Conservation (phyloP, 176 grass and related monocot species). For the Triticum aestivum region IWGSC_CS_RefSeq_v2.1 NC_057807.1:50144-50643, state of each 20-base stretch:
- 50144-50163: slow-evolving; percentile 88
- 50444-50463: too few relatives aligned
- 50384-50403: too few relatives aligned
- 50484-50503: slow-evolving; percentile 67
- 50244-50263: slow-evolving; percentile 93
- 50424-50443: too few relatives aligned
- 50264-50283: slow-evolving; percentile 81
- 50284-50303: slow-evolving; percentile 61
- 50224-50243: slow-evolving; percentile 54
- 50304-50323: slow-evolving; percentile 84
- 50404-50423: too few relatives aligned
- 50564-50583: slow-evolving; percentile 95
- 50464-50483: slow-evolving; percentile 50
- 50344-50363: slow-evolving; percentile 39
- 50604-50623: too few relatives aligned
- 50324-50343: slow-evolving; percentile 96
- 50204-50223: slow-evolving; percentile 90
- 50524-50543: slow-evolving; percentile 47
- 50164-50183: slow-evolving; percentile 53
- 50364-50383: too few relatives aligned
- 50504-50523: slow-evolving; percentile 45
- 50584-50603: slow-evolving; percentile 71
- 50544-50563: slow-evolving; percentile 73
- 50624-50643: not conserved
- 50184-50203: slow-evolving; percentile 76